Evolutionary conservation across 2,329 filamentous ascomycete species (phyloP), one percentile per base, ranked within the genome.

Genomic region (Colletotrichum lupini): DNA sequence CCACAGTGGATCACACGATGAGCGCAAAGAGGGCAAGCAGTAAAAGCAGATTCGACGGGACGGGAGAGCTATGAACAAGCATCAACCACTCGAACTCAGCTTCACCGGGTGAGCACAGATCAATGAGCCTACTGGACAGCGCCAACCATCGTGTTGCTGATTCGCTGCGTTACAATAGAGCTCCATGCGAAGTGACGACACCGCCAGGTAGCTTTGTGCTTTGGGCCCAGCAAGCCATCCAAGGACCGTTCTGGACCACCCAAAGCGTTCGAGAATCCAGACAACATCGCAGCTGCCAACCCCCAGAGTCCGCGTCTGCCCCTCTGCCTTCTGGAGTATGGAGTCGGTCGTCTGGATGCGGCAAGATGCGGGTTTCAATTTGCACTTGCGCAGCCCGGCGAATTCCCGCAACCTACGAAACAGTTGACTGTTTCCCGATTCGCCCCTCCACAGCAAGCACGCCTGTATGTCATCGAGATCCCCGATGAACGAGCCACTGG

Each of bases 391-490:
- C 66, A 64, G 66, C 59, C 70, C 66, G 66, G 65, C 59, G 32
- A 72, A 64, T 68, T 69, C 65, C 70, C 70, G 66, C 53, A 58
- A 32, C 37, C 37, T 42, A 42, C 55, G 60, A 53, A 49, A 37
- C 56, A 70, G 60, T 57, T 57, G 67, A 71, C 70, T 71, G 67
- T 70, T 70, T 70, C 66, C 67, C 67, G 56, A 73, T 73, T 70
- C 61, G 67, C 67, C 49, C 67, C 22, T 55, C 42, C 59, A 59
- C 59, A 64, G 52, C 28, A 22, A 52, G 32, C 22, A 57, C 22
- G 52, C 56, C 71, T 71, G 60, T 71, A 66, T 61, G 71, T 66
- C 71, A 73, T 73, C 71, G 71, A 73, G 71, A 73, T 73, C 71
- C 65, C 55, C 52, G 52, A 72, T 57, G 49, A 61, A 42, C 49